Percentiles rank a stretch among this genome's conserved stretches.
phyloP scores from a whole-genome alignment of 2,329 filamentous ascomycete species.

The Pseudogymnoascus sp. region DNA sequence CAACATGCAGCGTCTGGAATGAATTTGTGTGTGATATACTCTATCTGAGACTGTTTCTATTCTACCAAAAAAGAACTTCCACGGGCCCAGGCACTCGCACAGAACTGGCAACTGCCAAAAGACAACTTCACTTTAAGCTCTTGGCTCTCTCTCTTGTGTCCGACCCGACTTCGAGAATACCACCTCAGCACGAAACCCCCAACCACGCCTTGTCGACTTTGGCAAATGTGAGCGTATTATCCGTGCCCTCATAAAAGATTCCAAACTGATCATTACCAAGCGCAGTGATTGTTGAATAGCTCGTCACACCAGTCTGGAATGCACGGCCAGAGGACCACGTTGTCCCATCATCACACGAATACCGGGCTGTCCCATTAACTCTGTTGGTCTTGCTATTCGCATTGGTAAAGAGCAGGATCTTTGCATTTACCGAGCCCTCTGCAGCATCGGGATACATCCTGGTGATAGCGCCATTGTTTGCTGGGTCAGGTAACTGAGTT shows the following conservation, averaged over 20 bases:
- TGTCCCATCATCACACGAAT: conserved; percentile 3
- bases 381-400: background rate
- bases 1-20: no score
- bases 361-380: background rate
- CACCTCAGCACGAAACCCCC: background rate
- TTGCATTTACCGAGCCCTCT: background rate
- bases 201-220: background rate
- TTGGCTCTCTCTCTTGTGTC: no score
- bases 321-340: background rate
- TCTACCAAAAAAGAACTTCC: no score
- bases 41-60: no score
- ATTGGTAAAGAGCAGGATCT: conserved; percentile 6
- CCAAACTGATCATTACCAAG: background rate
- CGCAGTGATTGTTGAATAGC: conserved; percentile 1
- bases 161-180: background rate
- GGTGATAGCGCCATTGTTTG: background rate
- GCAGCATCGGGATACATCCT: background rate
- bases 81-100: no score
- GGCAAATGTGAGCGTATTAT: background rate
- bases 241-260: background rate
- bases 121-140: no score
- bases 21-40: no score
- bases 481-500: background rate
- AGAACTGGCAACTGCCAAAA: no score
- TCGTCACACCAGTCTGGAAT: background rate